Conservation (phyloP, 148 eudicot species). For the Rhododendron ferrugineum region DNA sequence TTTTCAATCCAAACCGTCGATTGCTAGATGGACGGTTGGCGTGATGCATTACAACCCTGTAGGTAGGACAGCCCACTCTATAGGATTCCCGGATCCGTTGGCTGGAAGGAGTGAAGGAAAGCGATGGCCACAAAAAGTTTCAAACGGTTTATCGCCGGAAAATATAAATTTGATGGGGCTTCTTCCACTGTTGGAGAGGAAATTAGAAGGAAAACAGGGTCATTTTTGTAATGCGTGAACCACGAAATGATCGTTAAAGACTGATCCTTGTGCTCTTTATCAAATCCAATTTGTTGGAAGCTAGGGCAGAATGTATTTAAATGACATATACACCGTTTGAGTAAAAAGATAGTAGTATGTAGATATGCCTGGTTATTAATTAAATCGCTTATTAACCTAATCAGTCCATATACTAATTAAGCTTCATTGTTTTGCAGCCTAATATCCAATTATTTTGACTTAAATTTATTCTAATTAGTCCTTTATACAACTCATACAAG, state of each 20-base stretch:
- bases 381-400: neutral
- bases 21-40: too few relatives aligned
- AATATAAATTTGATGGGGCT: too few relatives aligned
- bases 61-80: too few relatives aligned
- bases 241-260: neutral
- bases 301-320: neutral
- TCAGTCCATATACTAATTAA: neutral
- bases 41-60: too few relatives aligned
- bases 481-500: neutral
- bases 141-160: neutral
- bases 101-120: neutral
- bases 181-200: too few relatives aligned
- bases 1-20: too few relatives aligned
- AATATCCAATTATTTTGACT: neutral
- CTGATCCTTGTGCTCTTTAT: neutral
- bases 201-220: neutral
- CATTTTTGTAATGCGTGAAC: neutral
- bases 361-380: too few relatives aligned
- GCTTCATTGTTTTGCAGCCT: neutral
- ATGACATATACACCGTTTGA: neutral
- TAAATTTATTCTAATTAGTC: neutral
- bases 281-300: neutral
- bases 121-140: too few relatives aligned
- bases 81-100: neutral
- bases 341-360: neutral